These are phyloP conservation scores for Gastrolobium bilobum DNA, from an alignment of 306 rosid species.

Conservation along the genomic window DNA sequence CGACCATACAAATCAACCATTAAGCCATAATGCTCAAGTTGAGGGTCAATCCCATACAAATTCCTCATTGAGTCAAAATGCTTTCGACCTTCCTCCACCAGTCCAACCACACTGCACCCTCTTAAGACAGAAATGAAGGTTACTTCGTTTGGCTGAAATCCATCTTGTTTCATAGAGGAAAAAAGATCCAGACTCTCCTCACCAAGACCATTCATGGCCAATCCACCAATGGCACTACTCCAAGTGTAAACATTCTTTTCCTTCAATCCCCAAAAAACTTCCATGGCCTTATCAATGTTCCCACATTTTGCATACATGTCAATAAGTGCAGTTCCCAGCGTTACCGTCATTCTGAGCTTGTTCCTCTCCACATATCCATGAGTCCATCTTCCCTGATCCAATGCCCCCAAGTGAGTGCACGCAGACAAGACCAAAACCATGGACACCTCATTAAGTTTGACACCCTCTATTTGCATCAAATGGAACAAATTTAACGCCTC, in stretches of 20 bases:
- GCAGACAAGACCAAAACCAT: slow-evolving; percentile 71
- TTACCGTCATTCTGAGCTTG: slow-evolving; percentile 57
- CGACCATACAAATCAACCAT: slow-evolving; percentile 74
- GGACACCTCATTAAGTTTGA: slow-evolving; percentile 66
- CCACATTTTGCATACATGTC: slow-evolving; percentile 82
- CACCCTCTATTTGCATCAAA: slow-evolving; percentile 68
- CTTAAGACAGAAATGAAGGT: slow-evolving; percentile 61
- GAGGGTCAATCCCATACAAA: slow-evolving; percentile 61
- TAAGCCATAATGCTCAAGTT: slow-evolving; percentile 71
- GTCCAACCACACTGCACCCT: slow-evolving; percentile 72
- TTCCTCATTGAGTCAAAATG: slow-evolving; percentile 67
- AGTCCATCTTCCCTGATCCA: slow-evolving; percentile 77
- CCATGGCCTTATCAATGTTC: slow-evolving; percentile 66
- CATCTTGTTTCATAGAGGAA: slow-evolving; percentile 58
- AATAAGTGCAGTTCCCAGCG: slow-evolving; percentile 63
- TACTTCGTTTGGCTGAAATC: slow-evolving; percentile 60
- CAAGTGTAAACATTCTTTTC: slow-evolving; percentile 73
- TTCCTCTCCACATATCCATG: slow-evolving; percentile 66
- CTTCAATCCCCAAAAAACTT: slow-evolving; percentile 65
- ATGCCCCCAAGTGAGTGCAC: slow-evolving; percentile 63
- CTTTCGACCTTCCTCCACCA: slow-evolving; percentile 62
- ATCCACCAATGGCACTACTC: slow-evolving; percentile 71
- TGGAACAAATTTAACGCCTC: slow-evolving; percentile 65
- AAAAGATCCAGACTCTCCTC: slow-evolving; percentile 62
- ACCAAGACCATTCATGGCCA: slow-evolving; percentile 74